Conservation (phyloP, 495 filamentous ascomycete genomes). For the Aspergillus affinis region DNA sequence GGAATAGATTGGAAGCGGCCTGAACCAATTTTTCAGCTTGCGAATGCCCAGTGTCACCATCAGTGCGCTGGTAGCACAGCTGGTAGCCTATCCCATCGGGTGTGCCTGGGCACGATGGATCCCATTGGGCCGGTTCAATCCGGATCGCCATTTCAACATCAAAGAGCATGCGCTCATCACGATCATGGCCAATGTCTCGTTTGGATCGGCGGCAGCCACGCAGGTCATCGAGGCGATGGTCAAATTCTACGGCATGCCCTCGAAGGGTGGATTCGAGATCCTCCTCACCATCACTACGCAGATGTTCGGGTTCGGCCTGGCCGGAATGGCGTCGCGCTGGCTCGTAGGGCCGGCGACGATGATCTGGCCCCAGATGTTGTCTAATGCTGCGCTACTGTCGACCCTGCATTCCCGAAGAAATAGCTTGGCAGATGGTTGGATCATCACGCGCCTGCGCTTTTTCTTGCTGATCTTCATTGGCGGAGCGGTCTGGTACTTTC, state of each 20-base stretch:
- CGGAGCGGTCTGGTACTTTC: slow-evolving; percentile 75
- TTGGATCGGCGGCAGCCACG: slow-evolving; percentile 65
- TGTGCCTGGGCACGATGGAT: slow-evolving; percentile 57
- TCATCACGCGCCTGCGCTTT: slow-evolving; percentile 76
- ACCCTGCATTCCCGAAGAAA: slow-evolving; percentile 85
- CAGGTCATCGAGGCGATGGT: slow-evolving; percentile 66
- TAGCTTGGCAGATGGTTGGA: slow-evolving; percentile 79
- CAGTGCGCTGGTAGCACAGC: slow-evolving; percentile 65
- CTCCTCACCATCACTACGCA: slow-evolving; percentile 69
- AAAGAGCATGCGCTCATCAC: slow-evolving; percentile 79
- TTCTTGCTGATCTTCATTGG: slow-evolving; percentile 69
- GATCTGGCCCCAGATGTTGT: slow-evolving; percentile 89
- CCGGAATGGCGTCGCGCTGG: slow-evolving; percentile 59
- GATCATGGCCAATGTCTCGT: slow-evolving; percentile 66
- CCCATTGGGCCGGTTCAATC: slow-evolving; percentile 60
- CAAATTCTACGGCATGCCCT: slow-evolving; percentile 67
- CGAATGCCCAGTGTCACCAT: slow-evolving; percentile 59
- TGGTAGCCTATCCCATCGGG: slow-evolving; percentile 70
- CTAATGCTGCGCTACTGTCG: slow-evolving; percentile 82
- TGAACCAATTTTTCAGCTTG: slow-evolving; percentile 74
- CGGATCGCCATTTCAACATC: slow-evolving; percentile 72
- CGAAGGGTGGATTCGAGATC: slow-evolving; percentile 67
- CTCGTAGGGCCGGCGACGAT: slow-evolving; percentile 76
- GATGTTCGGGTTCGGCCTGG: slow-evolving; percentile 71
- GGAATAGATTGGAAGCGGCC: slow-evolving; percentile 61